Conservation (phyloP, 2,329 filamentous ascomycete species). For the Pseudovirgaria hyperparasitica region DNA sequence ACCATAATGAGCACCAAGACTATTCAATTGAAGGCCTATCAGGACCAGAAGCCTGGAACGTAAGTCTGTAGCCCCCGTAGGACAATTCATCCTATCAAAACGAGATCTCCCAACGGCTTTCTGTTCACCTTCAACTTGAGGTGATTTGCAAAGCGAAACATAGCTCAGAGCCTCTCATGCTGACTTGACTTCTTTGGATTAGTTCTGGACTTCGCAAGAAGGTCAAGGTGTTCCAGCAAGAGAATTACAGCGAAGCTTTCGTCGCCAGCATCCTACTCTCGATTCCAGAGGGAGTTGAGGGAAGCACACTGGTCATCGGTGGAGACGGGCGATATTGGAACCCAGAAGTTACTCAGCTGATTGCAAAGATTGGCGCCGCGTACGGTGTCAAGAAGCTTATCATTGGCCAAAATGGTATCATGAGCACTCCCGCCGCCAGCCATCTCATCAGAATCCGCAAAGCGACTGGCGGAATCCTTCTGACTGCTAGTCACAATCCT, state of each 20-base stretch:
- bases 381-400: conserved; percentile 99
- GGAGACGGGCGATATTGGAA: conserved; percentile 97
- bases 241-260: conserved; percentile 93
- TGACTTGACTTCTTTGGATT: conserved; percentile 13
- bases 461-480: conserved; percentile 88
- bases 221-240: conserved; percentile 93
- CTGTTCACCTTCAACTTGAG: conserved; percentile 8
- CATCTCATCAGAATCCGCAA: conserved; percentile 91
- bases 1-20: conserved; percentile 56
- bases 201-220: conserved; percentile 98
- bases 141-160: background rate
- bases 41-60: conserved; percentile 98
- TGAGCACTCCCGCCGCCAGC: conserved; percentile 91
- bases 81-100: conserved; percentile 8
- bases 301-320: conserved; percentile 85
- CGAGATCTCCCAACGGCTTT: conserved; percentile 6
- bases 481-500: conserved; percentile 97
- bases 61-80: conserved; percentile 41
- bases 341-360: conserved; percentile 88
- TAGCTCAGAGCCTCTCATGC: conserved; percentile 8
- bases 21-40: conserved; percentile 72
- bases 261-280: conserved; percentile 88
- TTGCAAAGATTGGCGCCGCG: conserved; percentile 91
- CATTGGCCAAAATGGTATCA: conserved; percentile 89
- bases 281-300: conserved; percentile 86